Conservation (phyloP, 2,329 filamentous ascomycete genomes). For the Aspergillus aculeatus region DNA sequence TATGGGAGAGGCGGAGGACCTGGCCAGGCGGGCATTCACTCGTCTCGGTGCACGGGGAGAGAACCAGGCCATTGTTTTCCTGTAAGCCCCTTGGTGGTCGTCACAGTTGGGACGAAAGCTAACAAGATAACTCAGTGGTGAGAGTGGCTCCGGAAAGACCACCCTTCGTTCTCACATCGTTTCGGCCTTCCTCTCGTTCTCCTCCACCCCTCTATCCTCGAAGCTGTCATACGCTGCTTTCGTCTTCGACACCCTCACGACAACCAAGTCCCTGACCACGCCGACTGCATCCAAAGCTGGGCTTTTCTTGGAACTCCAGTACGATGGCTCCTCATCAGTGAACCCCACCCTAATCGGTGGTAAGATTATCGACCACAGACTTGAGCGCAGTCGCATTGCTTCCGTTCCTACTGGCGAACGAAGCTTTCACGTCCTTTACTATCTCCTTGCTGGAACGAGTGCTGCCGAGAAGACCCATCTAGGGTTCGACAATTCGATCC, state of each 20-base stretch:
- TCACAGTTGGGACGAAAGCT: background rate
- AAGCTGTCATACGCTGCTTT: slow-evolving; percentile 93
- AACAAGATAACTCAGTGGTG: slow-evolving; percentile 63
- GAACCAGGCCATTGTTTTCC: slow-evolving; percentile 87
- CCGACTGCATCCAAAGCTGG: slow-evolving; percentile 94
- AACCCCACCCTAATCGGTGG: slow-evolving; percentile 88
- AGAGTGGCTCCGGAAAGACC: slow-evolving; percentile 94
- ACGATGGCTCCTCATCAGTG: slow-evolving; percentile 81
- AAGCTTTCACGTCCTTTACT: slow-evolving; percentile 95
- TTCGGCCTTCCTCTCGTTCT: slow-evolving; percentile 80
- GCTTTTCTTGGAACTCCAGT: slow-evolving; percentile 93
- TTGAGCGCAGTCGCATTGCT: slow-evolving; percentile 88
- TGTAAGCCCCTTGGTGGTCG: slow-evolving; percentile 61
- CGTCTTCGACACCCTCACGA: slow-evolving; percentile 92
- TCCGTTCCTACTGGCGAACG: slow-evolving; percentile 92
- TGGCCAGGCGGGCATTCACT: slow-evolving; percentile 82
- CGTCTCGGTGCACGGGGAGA: slow-evolving; percentile 84
- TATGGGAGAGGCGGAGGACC: slow-evolving; percentile 86
- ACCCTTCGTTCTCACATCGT: slow-evolving; percentile 88
- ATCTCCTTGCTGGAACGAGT: slow-evolving; percentile 88
- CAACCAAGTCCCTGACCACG: slow-evolving; percentile 93
- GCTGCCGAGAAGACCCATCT: slow-evolving; percentile 86
- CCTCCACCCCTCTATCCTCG: slow-evolving; percentile 85
- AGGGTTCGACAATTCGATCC: slow-evolving; percentile 55
- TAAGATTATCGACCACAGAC: slow-evolving; percentile 87